Base-by-base conservation (phyloP, 306 rosid species). In the Sesbania bispinosa region DNA sequence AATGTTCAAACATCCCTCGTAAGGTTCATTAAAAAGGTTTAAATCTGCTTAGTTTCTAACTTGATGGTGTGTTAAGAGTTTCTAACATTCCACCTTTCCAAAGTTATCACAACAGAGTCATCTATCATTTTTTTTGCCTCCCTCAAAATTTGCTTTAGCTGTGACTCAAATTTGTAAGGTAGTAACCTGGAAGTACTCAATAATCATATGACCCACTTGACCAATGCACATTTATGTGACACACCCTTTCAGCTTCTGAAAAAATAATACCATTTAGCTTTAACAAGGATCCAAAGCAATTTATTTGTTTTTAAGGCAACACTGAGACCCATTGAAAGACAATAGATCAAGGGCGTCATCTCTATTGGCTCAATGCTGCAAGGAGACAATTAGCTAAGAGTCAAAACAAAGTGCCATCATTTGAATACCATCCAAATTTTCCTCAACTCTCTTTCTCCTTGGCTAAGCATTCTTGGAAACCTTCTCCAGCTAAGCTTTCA, bases 231-330 rank as follows among this genome's bases (percentile, higher is more conserved):
- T n/a, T n/a, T n/a, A n/a, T n/a, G n/a, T n/a, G n/a, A n/a, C n/a
- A n/a, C n/a, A n/a, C n/a, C n/a, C n/a, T n/a, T n/a, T n/a, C n/a
- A n/a, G n/a, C n/a, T n/a, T n/a, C n/a, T n/a, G n/a, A n/a, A 32
- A 72, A 75, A 71, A 72, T 48, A 18, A 55, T 53, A 75, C 13
- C 43, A 57, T 13, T 66, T 74, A 58, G 68, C 80, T 77, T 80
- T 61, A 59, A 38, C 62, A 81, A 87, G 89, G 84, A 89, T 87
- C 96, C 88, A 76, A 87, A 80, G 93, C 96, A 69, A 6, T 75
- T 73, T 65, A 19, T 33, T 66, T 59, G 79, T 83, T 75, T 75
- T 79, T 55, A 77, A 43, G 84, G 78, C 85, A 79, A 69, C 83
- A 79, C 54, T 23, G 7, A 69, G 81, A 75, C 72, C 79, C 79